Percentiles rank a stretch among this genome's conserved stretches.
These are phyloP conservation scores for Collybia mongolica DNA, from an alignment of 768 basidiomycete species.

Conservation along the genomic window DNA sequence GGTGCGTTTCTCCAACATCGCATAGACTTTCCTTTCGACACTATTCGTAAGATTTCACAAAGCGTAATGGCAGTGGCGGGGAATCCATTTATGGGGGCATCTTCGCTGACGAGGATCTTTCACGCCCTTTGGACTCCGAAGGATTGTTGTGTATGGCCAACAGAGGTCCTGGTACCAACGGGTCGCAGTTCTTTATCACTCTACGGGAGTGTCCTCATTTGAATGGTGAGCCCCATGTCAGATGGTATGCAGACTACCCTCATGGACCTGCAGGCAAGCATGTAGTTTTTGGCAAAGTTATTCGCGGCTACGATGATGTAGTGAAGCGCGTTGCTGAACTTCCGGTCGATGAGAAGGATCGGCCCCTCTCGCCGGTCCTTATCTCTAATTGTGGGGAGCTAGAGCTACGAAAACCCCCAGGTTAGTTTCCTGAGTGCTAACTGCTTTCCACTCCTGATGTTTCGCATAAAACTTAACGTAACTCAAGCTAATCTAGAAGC, in stretches of 20 bases:
- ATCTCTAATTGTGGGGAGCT: constrained; percentile 85
- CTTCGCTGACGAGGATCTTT: constrained; percentile 79
- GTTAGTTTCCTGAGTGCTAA: constrained; percentile 11
- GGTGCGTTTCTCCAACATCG: constrained; percentile 37
- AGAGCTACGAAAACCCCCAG: constrained; percentile 51
- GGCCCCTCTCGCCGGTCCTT: constrained; percentile 64
- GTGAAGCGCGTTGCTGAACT: constrained; percentile 58
- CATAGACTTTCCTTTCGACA: not conserved
- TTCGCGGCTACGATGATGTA: constrained; percentile 58
- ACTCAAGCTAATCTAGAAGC: constrained; percentile 8
- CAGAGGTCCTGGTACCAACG: constrained; percentile 79
- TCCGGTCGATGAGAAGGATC: constrained; percentile 72
- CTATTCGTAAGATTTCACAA: constrained; percentile 60
- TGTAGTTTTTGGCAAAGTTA: constrained; percentile 50
- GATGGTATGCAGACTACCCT: constrained; percentile 10
- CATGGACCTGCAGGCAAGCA: constrained; percentile 42
- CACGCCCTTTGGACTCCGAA: constrained; percentile 58
- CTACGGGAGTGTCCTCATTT: constrained; percentile 73
- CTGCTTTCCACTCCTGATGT: not conserved
- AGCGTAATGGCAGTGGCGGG: constrained; percentile 76
- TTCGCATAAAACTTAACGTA: constrained; percentile 2
- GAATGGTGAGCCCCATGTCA: constrained; percentile 47
- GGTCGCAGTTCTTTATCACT: constrained; percentile 86
- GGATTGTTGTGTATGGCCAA: constrained; percentile 93
- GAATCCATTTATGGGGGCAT: constrained; percentile 78